Percentiles rank a stretch among this genome's conserved stretches.
Conservation (phyloP, 1,284 basidiomycete species). For the Phlebopus sp. region DNA sequence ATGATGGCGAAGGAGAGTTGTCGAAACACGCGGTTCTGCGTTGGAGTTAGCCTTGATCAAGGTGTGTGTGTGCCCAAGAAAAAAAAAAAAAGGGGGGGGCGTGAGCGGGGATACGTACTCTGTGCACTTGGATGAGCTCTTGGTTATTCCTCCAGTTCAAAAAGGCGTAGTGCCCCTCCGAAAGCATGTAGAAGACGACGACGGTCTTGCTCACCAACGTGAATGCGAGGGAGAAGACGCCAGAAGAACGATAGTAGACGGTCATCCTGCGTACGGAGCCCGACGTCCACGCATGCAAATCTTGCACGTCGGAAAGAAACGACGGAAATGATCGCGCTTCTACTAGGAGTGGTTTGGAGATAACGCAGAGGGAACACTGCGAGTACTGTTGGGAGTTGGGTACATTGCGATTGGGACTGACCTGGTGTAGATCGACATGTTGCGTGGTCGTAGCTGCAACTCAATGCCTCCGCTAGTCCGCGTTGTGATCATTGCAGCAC, state of each 20-base stretch:
- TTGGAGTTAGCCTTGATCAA: background rate
- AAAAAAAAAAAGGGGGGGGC: background rate
- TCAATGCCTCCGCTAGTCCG: too few species aligned
- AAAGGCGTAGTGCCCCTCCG: constrained; percentile 18
- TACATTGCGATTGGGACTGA: too few species aligned
- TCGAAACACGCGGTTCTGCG: constrained; percentile 22
- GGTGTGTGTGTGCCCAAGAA: background rate
- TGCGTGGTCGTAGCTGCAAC: too few species aligned
- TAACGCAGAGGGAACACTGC: too few species aligned
- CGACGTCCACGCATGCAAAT: background rate
- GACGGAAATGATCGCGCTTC: background rate
- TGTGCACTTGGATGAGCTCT: constrained; percentile 19
- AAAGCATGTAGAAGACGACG: constrained; percentile 21
- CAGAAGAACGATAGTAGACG: constrained; percentile 8
- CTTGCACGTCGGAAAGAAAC: background rate
- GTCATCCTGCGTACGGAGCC: constrained; percentile 21
- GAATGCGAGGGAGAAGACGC: constrained; percentile 12
- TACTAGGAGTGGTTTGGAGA: background rate
- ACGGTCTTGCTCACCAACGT: constrained; percentile 21
- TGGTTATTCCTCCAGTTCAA: constrained; percentile 17
- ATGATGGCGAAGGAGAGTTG: constrained; percentile 24
- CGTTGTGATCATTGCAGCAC: too few species aligned
- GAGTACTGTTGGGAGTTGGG: too few species aligned
- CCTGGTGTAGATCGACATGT: too few species aligned
- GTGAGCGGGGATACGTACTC: constrained; percentile 12